Percentiles rank a stretch among this genome's conserved stretches.
Evolutionary conservation across 805 yeast species (phyloP).

Genomic region (Teunomyces panamensis): DNA sequence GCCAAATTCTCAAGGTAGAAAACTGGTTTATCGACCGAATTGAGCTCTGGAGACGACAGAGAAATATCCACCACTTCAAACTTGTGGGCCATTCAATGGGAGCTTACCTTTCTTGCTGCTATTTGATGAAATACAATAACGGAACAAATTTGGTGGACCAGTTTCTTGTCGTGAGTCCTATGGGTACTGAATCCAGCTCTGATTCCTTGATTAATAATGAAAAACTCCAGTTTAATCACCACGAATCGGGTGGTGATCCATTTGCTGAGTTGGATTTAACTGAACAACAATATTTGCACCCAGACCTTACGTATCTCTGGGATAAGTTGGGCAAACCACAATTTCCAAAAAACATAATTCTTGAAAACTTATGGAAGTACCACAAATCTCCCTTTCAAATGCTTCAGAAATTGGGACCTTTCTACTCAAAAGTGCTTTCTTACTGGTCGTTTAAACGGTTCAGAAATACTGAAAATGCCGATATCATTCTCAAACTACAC

Average conservation of each 20-base stretch:
- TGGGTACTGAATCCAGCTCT: constrained; percentile 42
- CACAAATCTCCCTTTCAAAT: constrained; percentile 39
- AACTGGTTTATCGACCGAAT: constrained; percentile 41
- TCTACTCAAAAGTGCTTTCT: constrained; percentile 39
- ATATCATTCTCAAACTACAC: constrained; percentile 34
- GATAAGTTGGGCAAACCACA: constrained; percentile 33
- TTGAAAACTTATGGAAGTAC: constrained; percentile 37
- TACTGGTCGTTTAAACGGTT: constrained; percentile 42
- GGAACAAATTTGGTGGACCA: constrained; percentile 16
- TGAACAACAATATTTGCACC: constrained; percentile 14
- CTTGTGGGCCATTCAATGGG: constrained; percentile 44
- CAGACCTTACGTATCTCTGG: constrained; percentile 25
- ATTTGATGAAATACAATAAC: constrained; percentile 37
- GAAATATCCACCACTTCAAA: constrained; percentile 24
- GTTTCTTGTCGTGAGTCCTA: constrained; percentile 36
- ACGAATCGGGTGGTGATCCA: constrained; percentile 34
- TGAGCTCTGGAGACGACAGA: constrained; percentile 32
- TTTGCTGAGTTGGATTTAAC: constrained; percentile 29
- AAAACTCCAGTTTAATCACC: constrained; percentile 31
- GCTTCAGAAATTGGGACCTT: constrained; percentile 36
- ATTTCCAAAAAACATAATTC: constrained; percentile 31
- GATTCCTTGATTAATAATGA: constrained; percentile 31
- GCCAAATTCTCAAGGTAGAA: constrained; percentile 32
- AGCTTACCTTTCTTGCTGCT: constrained; percentile 38
- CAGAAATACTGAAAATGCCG: constrained; percentile 21